Conservation (phyloP, 352 stramenopile species). For the Pythium scleroteichum region DNA sequence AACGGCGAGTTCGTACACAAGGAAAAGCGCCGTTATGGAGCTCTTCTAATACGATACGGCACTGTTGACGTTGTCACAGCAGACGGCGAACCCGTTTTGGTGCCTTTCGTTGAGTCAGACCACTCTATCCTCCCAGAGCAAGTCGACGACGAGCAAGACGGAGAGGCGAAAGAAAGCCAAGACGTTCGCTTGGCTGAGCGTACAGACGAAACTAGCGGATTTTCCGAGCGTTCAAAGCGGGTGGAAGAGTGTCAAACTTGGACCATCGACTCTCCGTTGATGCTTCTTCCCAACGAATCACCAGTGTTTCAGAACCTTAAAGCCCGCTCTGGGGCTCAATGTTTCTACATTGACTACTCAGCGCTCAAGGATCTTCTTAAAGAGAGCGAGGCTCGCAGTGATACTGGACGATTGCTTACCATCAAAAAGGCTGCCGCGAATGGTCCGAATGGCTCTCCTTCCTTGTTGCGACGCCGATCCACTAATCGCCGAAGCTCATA, state of each 20-base stretch:
- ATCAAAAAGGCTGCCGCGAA: slow-evolving; percentile 11
- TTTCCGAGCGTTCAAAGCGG: neutral
- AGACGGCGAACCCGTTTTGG: slow-evolving; percentile 13
- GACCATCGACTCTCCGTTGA: slow-evolving; percentile 26
- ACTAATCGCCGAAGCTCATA: slow-evolving; percentile 25
- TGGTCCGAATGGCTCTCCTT: neutral
- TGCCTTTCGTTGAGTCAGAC: neutral
- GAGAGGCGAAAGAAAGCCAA: neutral
- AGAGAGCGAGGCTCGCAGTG: slow-evolving; percentile 9
- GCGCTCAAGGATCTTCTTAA: slow-evolving; percentile 22
- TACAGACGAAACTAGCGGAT: neutral
- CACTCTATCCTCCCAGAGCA: slow-evolving; percentile 2
- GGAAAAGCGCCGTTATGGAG: slow-evolving; percentile 11
- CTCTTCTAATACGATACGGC: slow-evolving; percentile 24
- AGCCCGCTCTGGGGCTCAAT: slow-evolving; percentile 49
- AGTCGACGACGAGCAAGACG: slow-evolving; percentile 2
- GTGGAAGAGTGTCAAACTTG: slow-evolving; percentile 11
- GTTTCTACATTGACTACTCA: slow-evolving; percentile 57
- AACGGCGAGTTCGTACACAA: slow-evolving; percentile 32
- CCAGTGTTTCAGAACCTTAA: slow-evolving; percentile 33
- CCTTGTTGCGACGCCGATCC: slow-evolving; percentile 20
- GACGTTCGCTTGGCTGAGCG: neutral
- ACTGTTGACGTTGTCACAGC: slow-evolving; percentile 22
- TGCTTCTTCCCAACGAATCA: slow-evolving; percentile 10
- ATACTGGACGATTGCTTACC: slow-evolving; percentile 4